phyloP scores from a whole-genome alignment of 176 grass and related monocot genomes.

The Thinopyrum elongatum region DNA sequence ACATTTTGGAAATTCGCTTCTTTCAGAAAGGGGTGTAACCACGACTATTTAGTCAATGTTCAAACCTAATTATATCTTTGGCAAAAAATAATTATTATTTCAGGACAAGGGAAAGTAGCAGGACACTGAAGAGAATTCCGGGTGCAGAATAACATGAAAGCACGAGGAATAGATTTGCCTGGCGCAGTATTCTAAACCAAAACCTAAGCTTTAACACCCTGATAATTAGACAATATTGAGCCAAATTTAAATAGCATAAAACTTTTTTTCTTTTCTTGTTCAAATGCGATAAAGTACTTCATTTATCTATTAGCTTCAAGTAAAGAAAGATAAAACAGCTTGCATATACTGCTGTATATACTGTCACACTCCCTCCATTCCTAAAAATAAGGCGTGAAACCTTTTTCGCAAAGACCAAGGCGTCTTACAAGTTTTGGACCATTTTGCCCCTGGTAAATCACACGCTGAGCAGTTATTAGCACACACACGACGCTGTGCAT shows the following conservation, averaged over 20 bases:
- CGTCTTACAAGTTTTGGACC: not conserved
- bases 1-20: not conserved
- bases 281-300: not conserved
- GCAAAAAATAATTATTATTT: not conserved
- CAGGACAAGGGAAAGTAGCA: not conserved
- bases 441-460: not conserved
- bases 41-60: not conserved
- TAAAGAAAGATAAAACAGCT: not conserved
- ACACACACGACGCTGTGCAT: not conserved
- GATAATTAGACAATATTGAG: not conserved
- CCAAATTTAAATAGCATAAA: not conserved
- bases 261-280: not conserved
- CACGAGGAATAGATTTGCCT: not conserved
- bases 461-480: not conserved
- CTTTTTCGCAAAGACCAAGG: too few relatives aligned
- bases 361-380: not conserved
- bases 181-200: not conserved
- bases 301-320: constrained; percentile 5
- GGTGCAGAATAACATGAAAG: not conserved
- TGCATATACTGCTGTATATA: not conserved
- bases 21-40: not conserved
- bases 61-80: not conserved
- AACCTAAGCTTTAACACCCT: not conserved
- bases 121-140: not conserved
- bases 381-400: too few relatives aligned